Base-by-base conservation (phyloP, 2,329 filamentous ascomycete species). In the Colletotrichum coccodes region DNA sequence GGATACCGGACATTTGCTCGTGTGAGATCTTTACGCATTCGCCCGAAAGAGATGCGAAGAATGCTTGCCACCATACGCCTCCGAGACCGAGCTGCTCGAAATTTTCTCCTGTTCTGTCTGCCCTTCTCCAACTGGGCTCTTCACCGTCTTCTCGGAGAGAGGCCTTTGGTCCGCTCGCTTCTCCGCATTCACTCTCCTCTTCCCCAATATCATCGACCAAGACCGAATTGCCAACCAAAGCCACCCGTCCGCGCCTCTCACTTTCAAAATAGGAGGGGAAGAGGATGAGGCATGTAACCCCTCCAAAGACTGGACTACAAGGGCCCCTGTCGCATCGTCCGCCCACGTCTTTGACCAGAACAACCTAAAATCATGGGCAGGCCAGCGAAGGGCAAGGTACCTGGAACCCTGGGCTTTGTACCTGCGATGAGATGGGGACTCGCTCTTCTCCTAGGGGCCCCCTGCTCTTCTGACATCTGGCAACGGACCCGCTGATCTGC, bases 401-500 rank as follows among this genome's bases (percentile, higher is more conserved):
- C 60, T 54, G 49, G 60, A 47, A 36, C 54, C 60, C 47, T 60
- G 30, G 60, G 32, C 60, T 67, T 34, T 61, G 67, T 62, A 52
- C 67, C 63, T 70, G 67, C 56, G 58, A 58, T 58, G 42, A 62
- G 38, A 62, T 68, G 56, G 47, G 36, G 49, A 60, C 30, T 52
- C 49, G 44, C 23, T 62, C 60, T 61, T 38, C 4, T 36, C 54
- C 23, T n/a, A 50, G 65, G 60, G 52, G 42, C 6, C 57, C 69
- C 69, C 60, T 69, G 65, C 52, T 61, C 42, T 50, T 57, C 44
- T 56, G 46, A 59, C 66, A 65, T 71, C 52, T 70, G 54, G 60
- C 65, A 61, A 61, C 42, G 44, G 65, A 58, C 60, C 69, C 60
- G 69, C 66, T 71, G 69, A 71, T 71, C 69, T 71, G 54, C 68